Evolutionary conservation across 257 asterid species (phyloP), one percentile per base, ranked within the genome.

Genomic region (Plantago ovata): DNA sequence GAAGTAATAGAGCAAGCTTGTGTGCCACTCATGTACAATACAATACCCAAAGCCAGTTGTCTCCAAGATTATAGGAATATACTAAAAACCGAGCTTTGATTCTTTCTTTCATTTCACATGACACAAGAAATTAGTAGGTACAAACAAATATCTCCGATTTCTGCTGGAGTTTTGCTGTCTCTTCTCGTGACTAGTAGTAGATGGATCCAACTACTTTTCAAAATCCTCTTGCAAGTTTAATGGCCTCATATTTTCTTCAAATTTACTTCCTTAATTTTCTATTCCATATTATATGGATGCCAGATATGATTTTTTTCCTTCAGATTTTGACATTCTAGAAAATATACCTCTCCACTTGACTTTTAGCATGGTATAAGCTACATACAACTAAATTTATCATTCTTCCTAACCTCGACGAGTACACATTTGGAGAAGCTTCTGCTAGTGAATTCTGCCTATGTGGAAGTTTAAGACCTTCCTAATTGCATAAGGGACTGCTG

Each of bases 171-270:
- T 28, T 28, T 24, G 2, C 32, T 24, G 32, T 24, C 36, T 28
- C 36, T 28, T 28, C 36, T 28, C 36, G 36, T 28, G 36, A 28
- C 36, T 28, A 28, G 36, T 28, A 28, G 36, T 28, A 28, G 36
- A 28, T 28, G 1, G 36, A 28, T 28, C 36, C 24, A 68, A 61
- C 61, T 56, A 40, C 55, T 51, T 39, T 66, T 28, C 57, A 41
- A 60, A 53, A 39, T 44, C 22, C 70, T n/a, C n/a, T 41, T 71
- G 66, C 72, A 68, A 32, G 18, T 13, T 38, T 14, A 51, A 10
- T 38, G 49, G 57, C 81, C 78, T 38, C 69, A 67, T n/a, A n/a
- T n/a, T n/a, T n/a, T n/a, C n/a, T n/a, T n/a, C 21, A 43, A 42
- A 39, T 13, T 39, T 13, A 56, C 20, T 59, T 59, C 22, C 40